A percentile compares a stretch with the other conserved stretches of the same genome.
Evolutionary conservation across 1,284 basidiomycete species (phyloP).

Genomic region (Lentinula novae-zelandiae): DNA sequence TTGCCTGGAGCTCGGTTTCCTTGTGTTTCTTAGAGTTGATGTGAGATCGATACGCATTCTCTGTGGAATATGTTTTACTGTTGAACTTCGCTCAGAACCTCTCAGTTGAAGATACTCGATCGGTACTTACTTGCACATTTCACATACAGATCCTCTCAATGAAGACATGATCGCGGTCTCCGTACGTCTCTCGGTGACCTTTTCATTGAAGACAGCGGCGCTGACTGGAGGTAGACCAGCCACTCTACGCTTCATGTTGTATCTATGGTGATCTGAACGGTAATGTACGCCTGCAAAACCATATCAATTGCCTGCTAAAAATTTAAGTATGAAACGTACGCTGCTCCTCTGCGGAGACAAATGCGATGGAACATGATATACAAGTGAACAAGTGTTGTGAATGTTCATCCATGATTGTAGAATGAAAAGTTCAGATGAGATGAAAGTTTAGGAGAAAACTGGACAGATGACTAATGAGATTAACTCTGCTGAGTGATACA

Average conservation of each 20-base stretch:
- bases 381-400: slow-evolving; percentile 70
- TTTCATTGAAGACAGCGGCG: slow-evolving; percentile 80
- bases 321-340: slow-evolving; percentile 39
- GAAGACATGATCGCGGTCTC: slow-evolving; percentile 73
- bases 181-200: slow-evolving; percentile 77
- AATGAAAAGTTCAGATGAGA: not conserved
- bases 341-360: slow-evolving; percentile 83
- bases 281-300: slow-evolving; percentile 73
- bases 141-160: slow-evolving; percentile 64
- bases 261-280: slow-evolving; percentile 92
- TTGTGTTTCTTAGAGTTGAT: slow-evolving; percentile 89
- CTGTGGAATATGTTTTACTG: slow-evolving; percentile 88
- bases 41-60: slow-evolving; percentile 89
- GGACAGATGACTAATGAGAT: not conserved
- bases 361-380: slow-evolving; percentile 90
- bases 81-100: slow-evolving; percentile 6
- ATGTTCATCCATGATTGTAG: slow-evolving; percentile 3
- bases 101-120: slow-evolving; percentile 6
- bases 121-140: slow-evolving; percentile 71
- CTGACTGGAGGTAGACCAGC: slow-evolving; percentile 89
- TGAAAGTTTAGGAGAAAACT: not conserved
- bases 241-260: slow-evolving; percentile 98
- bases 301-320: slow-evolving; percentile 10
- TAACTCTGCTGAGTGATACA: not conserved
- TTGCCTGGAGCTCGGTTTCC: slow-evolving; percentile 66